Conservation (phyloP, 2,329 filamentous ascomycete species). For the Cyphellophora europaea region DNA sequence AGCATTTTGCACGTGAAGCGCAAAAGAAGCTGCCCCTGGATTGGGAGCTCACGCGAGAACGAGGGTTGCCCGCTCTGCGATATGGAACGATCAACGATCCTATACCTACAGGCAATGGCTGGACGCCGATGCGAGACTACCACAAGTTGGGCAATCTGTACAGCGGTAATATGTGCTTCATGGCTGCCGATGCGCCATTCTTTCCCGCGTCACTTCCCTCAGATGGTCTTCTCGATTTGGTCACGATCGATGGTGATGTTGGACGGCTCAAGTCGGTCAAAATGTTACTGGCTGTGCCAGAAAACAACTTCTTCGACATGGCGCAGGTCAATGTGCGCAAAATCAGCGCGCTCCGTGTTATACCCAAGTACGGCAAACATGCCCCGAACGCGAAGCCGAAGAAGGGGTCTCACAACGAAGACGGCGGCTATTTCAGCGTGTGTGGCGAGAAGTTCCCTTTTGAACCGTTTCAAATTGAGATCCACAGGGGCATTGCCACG, state of each 20-base stretch:
- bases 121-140: constrained; percentile 58
- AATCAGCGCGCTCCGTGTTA: constrained; percentile 75
- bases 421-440: constrained; percentile 80
- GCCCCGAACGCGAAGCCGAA: background rate
- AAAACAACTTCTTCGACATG: constrained; percentile 69
- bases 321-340: constrained; percentile 73
- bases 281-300: constrained; percentile 63
- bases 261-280: constrained; percentile 55
- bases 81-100: constrained; percentile 74
- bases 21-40: constrained; percentile 25
- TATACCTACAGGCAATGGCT: constrained; percentile 62
- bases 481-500: constrained; percentile 72
- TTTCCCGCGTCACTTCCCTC: constrained; percentile 73
- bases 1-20: constrained; percentile 55
- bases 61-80: constrained; percentile 59
- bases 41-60: constrained; percentile 23
- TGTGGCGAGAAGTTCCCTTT: constrained; percentile 86
- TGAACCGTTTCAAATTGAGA: constrained; percentile 81
- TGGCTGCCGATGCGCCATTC: constrained; percentile 80
- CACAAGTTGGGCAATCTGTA: constrained; percentile 87
- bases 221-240: constrained; percentile 78
- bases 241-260: constrained; percentile 70
- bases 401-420: constrained; percentile 35
- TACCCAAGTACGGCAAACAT: constrained; percentile 44
- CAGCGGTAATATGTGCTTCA: constrained; percentile 87